Base-by-base conservation (phyloP, 805 yeast species). In the Suhomyces sp. region DNA sequence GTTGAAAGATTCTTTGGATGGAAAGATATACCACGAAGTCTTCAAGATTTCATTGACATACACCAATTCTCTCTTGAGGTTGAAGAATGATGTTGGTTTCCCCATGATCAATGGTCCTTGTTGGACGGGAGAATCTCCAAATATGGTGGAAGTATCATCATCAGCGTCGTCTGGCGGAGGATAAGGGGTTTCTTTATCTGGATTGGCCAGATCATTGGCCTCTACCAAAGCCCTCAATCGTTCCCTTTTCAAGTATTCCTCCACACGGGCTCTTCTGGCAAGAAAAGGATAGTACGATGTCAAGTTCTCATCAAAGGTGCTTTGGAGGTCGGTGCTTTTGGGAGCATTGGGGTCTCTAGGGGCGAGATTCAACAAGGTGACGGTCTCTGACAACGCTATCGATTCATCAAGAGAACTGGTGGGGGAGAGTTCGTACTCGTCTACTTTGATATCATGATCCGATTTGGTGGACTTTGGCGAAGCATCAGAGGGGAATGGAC, bases 211-310 rank as follows among this genome's bases (percentile, higher is more conserved):
- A 12, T 22, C 25, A 8, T 12, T 10, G 9, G 19, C 32, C n/a
- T 16, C 31, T 12, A n/a, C 14, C 14, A 17, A 8, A 10, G 25
- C 15, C 25, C 11, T 8, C 25, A 5, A 29, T 17, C 22, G 22
- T 12, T 32, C 29, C 30, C 10, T 17, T 27, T 18, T 30, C 19
- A 17, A 28, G 13, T 3, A n/a, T n/a, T 15, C 19, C 7, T 45
- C 46, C 13, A 53, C 22, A 17, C 70, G 48, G 30, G 51, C 31
- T 20, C 58, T 52, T 20, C 70, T 46, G n/a, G 64, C 31, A n/a
- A 65, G 43, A 45, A 42, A 68, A 5, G 73, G 73, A 6, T 64
- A 42, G 42, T 65, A 68, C 19, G 50, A 43, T 8, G 60, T 59
- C 42, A 56, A 68, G 38, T 68, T 68, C n/a, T 58, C 69, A 18